These are phyloP conservation scores for Amauroascus verrucosus DNA, from an alignment of 2,329 filamentous ascomycete species.

Conservation along the genomic window DNA sequence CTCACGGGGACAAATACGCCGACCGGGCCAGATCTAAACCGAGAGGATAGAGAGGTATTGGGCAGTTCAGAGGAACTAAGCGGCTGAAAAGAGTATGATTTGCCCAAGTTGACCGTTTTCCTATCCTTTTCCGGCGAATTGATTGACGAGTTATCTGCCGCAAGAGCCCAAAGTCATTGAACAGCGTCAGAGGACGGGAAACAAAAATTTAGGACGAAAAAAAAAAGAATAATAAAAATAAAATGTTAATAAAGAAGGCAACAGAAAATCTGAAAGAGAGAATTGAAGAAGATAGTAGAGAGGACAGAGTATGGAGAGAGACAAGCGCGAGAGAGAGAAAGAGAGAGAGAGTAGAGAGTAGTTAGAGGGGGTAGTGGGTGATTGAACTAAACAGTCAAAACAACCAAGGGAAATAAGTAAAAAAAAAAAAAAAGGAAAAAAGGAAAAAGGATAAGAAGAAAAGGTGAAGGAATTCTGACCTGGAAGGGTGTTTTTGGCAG, in stretches of 20 bases:
- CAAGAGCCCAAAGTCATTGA: not conserved
- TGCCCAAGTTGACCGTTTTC: not conserved
- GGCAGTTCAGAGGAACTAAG: not conserved
- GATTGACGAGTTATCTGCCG: not conserved
- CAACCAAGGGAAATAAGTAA: not conserved
- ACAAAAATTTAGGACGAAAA: too few species aligned
- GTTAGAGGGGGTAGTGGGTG: too few species aligned
- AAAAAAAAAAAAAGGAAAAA: not conserved
- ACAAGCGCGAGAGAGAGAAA: not conserved
- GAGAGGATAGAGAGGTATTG: not conserved
- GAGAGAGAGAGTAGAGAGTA: not conserved
- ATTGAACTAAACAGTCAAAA: not conserved
- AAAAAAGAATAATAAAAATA: not conserved
- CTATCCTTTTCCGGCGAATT: not conserved
- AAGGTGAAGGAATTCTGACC: not conserved
- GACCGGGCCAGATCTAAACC: slow-evolving; percentile 9
- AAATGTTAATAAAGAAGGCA: not conserved
- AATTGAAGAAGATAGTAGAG: too few species aligned
- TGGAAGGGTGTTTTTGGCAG: slow-evolving; percentile 2
- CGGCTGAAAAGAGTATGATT: not conserved
- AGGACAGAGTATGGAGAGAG: too few species aligned
- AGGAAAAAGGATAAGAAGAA: not conserved
- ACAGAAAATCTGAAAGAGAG: too few species aligned
- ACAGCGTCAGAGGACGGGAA: too few species aligned
- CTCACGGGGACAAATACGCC: slow-evolving; percentile 7